These are phyloP conservation scores for Trichoderma lentiforme DNA, from an alignment of 2,329 filamentous ascomycete species.

Conservation along the genomic window DNA sequence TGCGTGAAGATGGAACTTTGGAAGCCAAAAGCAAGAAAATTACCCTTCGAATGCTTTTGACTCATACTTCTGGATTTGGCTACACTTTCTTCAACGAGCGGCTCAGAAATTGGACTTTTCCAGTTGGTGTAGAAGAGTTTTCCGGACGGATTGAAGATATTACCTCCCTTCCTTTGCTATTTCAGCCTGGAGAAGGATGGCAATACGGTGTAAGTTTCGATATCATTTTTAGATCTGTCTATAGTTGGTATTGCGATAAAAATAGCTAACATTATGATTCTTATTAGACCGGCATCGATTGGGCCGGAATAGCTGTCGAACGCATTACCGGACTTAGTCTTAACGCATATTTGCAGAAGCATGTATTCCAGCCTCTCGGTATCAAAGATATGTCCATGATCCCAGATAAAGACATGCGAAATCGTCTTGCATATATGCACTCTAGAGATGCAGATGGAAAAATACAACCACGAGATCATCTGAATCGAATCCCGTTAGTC, in stretches of 20 bases:
- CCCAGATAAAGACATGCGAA: neutral
- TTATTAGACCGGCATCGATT: neutral
- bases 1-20: neutral
- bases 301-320: slow-evolving; percentile 7
- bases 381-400: slow-evolving; percentile 10
- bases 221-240: neutral
- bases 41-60: slow-evolving; percentile 2
- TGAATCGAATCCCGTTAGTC: neutral
- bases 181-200: slow-evolving; percentile 6
- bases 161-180: neutral
- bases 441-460: neutral
- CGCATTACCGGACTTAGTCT: neutral
- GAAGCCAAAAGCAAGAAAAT: neutral
- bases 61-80: slow-evolving; percentile 4
- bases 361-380: neutral
- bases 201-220: slow-evolving; percentile 1
- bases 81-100: slow-evolving; percentile 2
- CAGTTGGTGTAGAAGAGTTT: neutral
- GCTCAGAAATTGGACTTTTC: neutral
- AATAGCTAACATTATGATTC: neutral
- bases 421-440: slow-evolving; percentile 5
- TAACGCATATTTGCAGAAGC: neutral
- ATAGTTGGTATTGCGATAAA: no score
- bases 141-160: neutral
- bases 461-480: neutral